Base-by-base conservation (phyloP, 2,329 filamentous ascomycete species). In the Delphinella strobiligena region DNA sequence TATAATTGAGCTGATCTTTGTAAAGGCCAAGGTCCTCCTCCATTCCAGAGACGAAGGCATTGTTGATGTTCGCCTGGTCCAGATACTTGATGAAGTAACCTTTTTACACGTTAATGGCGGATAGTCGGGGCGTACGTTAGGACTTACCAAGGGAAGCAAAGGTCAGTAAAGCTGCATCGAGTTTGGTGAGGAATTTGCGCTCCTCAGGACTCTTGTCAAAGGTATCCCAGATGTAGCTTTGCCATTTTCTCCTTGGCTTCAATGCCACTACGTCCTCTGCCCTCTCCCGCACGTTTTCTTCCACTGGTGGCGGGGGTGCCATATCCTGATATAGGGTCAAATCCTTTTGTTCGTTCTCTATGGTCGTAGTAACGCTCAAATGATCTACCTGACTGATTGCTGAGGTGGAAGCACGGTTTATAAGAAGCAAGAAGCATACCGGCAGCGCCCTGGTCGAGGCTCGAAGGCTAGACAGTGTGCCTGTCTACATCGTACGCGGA, bases 1-100 rank as follows among this genome's bases (percentile, higher is more conserved):
- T 68, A 38, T 68, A 69, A 38, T 75, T 74, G 22, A 75, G 59
- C 40, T 78, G 59, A 45, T 76, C 75, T 1, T 64, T 62, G 34
- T 68, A 65, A 15, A 76, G 54, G 2, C 58, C 51, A 0, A 75
- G 54, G 38, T 75, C 71, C 47, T 73, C 67, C 50, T 73, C 65
- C 51, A 58, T 56, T 38, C 53, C 54, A 11, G 51, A 54, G 1
- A 54, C 52, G 22, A 54, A 56, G 7, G 53, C 53, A 24, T 42
- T 52, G 36, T 52, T 54, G 33, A 67, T 59, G 36, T 68, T 68
- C 7, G 57, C 46, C 31, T 66, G 63, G 42, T 67, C 33, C 59
- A 71, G 52, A 36, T 68, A 64, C 41, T 71, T 71, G 47, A 71
- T 67, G 41, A 71, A 67, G 42, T 70, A 71, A 0, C 65, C 65